These are phyloP conservation scores for Phaffomyces thermotolerans DNA, from an alignment of 805 yeast species.

Conservation along the genomic window DNA sequence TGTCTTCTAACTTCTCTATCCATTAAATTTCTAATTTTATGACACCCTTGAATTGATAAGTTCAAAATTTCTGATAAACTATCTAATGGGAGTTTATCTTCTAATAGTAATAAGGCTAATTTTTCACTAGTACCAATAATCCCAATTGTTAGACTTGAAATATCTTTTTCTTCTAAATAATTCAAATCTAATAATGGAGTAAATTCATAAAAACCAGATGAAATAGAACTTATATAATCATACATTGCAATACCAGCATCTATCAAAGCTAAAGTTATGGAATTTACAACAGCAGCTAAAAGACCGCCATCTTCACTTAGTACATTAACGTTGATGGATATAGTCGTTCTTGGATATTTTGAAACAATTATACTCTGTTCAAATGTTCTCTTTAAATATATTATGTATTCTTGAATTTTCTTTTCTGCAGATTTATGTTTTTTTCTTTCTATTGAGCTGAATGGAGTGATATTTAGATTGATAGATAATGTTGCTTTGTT, in stretches of 20 bases:
- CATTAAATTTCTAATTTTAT: conserved; percentile 75
- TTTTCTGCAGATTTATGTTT: conserved; percentile 63
- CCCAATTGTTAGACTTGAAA: conserved; percentile 77
- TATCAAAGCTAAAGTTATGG: conserved; percentile 80
- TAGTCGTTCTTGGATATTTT: conserved; percentile 75
- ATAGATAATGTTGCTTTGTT: conserved; percentile 55
- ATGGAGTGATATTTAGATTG: conserved; percentile 67
- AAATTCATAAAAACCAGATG: conserved; percentile 73
- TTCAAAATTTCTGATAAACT: conserved; percentile 67
- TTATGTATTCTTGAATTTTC: conserved; percentile 58
- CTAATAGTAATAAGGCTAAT: conserved; percentile 67
- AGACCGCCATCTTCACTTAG: conserved; percentile 89
- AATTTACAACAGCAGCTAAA: conserved; percentile 70
- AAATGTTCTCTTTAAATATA: conserved; percentile 62
- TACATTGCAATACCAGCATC: conserved; percentile 95
- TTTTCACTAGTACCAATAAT: conserved; percentile 78
- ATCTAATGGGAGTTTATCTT: conserved; percentile 81
- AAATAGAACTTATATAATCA: conserved; percentile 77
- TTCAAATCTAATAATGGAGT: conserved; percentile 79
- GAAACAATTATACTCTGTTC: conserved; percentile 66
- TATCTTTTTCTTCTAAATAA: conserved; percentile 73
- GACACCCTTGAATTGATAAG: conserved; percentile 83
- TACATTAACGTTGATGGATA: conserved; percentile 69
- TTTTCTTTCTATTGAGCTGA: conserved; percentile 70
- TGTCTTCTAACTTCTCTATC: conserved; percentile 74